Evolutionary conservation across 305 asterid genomes (phyloP), one percentile per base, ranked within the genome.

Genomic region (Fraxinus sp.): DNA sequence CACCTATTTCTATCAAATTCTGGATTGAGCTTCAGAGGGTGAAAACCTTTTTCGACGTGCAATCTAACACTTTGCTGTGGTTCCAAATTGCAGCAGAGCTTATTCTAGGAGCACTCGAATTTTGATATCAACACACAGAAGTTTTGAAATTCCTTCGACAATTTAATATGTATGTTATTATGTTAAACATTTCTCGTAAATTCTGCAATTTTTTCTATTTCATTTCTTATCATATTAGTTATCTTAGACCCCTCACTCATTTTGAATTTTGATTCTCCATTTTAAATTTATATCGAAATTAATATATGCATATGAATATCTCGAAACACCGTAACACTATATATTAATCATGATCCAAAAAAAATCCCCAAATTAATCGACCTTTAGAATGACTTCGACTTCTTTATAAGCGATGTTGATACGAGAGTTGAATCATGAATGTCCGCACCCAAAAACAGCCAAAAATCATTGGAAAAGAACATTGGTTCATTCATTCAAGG

Each of bases 401-500:
- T 32, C 28, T 14, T 80, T 46, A 71, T 30, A 13, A 32, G n/a
- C 7, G 83, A 81, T 30, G 83, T 73, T 72, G 86, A 81, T 14
- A 77, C 2, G 52, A 43, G 52, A 43, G 52, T 41, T 41, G 81
- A 66, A 77, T 73, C 24, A 75, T 18, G 77, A 3, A 20, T 24
- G 75, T 16, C 5, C 3, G 8, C 35, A 13, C 18, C 28, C 24
- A 55, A 35, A 73, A 79, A 62, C 32, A 77, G 43, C 73, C 32
- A 36, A 35, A 81, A 80, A 80, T 79, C 46, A 49, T 49, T 79
- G 80, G 22, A 49, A 75, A 28, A 16, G 26, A 18, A 66, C 33
- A 79, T 77, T 18, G 26, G n/a, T 37, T 2, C 46, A 64, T 57
- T 81, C 77, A 85, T 55, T 81, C 79, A 79, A 22, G 30, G 33